Evolutionary conservation across 2,329 filamentous ascomycete species (phyloP), one percentile per base, ranked within the genome.

Genomic region (Botryotinia narcissicola): DNA sequence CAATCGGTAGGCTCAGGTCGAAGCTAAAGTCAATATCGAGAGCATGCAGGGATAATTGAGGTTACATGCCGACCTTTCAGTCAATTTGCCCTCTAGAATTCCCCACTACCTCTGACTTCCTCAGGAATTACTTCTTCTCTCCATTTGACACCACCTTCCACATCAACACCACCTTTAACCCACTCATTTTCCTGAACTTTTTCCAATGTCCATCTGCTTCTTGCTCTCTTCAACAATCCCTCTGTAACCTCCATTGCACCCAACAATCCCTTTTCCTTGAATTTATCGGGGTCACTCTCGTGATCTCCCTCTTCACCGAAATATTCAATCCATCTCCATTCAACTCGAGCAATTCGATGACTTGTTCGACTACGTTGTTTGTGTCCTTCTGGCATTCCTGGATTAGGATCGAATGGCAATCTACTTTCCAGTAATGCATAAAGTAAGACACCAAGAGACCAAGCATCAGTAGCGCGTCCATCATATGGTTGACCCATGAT

Each of bases 401-500:
- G 95, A 8, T 93, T 89, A 0, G 94, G 93, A 80, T 99, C 96
- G 78, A 99, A 99, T 0, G 96, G 96, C 29, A 99, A 84, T 42
- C 95, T 88, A n/a, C 92, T 92, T 83, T 99, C 96, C 82, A 98
- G 91, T 5, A 98, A 88, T 2, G 96, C 94, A 81, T 98, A 99
- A 0, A 98, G 87, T 4, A 98, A 85, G 1, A 99, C 96, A 70
- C 96, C 96, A 1, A 98, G 86, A 0, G 95, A 97, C 96, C 96
- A 99, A 16, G 94, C 94, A 81, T 99, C 96, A 0, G 93, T 97
- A 2, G 92, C 89, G 54, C 94, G 93, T 46, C 96, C 96, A 81
- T 98, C 95, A 81, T 99, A 99, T 12, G 93, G 90, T 80, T 97
- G 93, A 37, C 95, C 95, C 86, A 99, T 93, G 71, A 99, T 91